Evolutionary conservation across 2,329 filamentous ascomycete species (phyloP), one percentile per base, ranked within the genome.

Genomic region (Microdochium nivale): DNA sequence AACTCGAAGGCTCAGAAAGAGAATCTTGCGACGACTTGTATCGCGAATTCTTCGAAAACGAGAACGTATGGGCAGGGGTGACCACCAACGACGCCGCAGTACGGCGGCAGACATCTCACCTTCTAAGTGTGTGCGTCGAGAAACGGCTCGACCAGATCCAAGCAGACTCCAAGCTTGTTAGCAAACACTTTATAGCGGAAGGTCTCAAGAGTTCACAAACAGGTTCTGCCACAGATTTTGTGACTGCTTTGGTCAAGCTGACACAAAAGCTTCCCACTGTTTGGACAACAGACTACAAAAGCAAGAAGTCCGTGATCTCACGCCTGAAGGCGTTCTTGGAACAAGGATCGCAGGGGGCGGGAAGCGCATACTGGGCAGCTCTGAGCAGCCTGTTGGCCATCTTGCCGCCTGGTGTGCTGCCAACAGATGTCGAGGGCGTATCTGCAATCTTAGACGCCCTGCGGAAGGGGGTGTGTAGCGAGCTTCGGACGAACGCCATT

Each of bases 321-420:
- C 70, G 85, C 23, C 67, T 99, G 3, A 78, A 80, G 49, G 73
- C 82, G 9, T 94, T 95, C 58, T 72, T 97, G 7, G 84, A 87
- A 55, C 88, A 84, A 60, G 92, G 94, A 2, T 95, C 92, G 0
- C 88, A 96, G 61, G 81, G 83, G n/a, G 86, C 87, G 2, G 74
- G 81, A 0, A 70, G 76, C 3, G 78, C 76, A 10, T 96, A 85
- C 62, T 99, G 94, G 94, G 68, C 75, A 25, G 80, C 79, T 16
- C 65, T 95, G 30, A 74, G 78, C 37, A 71, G 75, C 27, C 68
- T 97, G 0, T 64, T 96, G 5, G 71, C 78, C 23, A 65, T 81
- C 0, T 62, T 92, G 1, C 73, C 85, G 40, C 56, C 63, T 1
- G 69, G 56, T 2, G 65, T 83, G 1, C 63, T 92, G 1, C 73